Evolutionary conservation across 148 eudicot species (phyloP).

Genomic region (Arctostaphylos glauca): DNA sequence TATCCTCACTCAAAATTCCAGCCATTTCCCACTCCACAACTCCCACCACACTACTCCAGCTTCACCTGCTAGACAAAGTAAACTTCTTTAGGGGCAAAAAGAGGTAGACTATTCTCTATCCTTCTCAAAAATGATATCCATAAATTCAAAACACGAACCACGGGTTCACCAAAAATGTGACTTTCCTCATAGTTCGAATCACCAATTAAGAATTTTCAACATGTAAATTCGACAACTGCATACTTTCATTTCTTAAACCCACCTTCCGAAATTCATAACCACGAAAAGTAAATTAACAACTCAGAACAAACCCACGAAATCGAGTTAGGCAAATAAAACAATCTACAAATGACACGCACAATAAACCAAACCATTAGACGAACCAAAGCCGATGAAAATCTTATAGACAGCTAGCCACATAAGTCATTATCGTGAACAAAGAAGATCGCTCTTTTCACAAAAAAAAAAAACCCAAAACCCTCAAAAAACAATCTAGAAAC

Average conservation of each 20-base stretch:
- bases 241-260: neutral
- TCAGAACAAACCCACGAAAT: neutral
- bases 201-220: neutral
- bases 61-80: constrained; percentile 36
- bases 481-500: neutral
- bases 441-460: neutral
- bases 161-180: neutral
- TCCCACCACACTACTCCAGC: constrained; percentile 33
- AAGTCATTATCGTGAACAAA: neutral
- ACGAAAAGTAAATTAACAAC: constrained; percentile 9
- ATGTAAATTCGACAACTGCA: neutral
- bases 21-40: constrained; percentile 57
- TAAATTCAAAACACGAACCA: neutral
- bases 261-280: neutral
- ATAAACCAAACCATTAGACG: neutral
- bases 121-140: neutral
- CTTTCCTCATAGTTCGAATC: neutral
- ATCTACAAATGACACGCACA: neutral
- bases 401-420: neutral
- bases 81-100: neutral
- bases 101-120: neutral
- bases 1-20: constrained; percentile 55
- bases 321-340: neutral
- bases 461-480: neutral
- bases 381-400: neutral